A percentile compares a stretch with the other conserved stretches of the same genome.
phyloP scores from a whole-genome alignment of 345 rosid species.

The Triadica sebifera region DNA sequence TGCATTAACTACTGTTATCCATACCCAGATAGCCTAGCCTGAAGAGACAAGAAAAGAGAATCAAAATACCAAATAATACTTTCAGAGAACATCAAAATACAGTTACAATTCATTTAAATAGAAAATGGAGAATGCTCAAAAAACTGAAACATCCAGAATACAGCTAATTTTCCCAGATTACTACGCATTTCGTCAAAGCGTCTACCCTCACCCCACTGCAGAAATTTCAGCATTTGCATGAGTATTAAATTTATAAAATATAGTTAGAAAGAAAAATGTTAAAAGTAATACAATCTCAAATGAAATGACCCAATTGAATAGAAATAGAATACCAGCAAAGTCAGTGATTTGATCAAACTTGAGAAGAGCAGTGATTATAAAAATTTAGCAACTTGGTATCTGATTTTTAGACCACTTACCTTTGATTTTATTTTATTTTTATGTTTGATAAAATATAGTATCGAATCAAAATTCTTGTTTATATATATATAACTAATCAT shows the following conservation, averaged over 20 bases:
- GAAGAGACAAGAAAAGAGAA: slow-evolving; percentile 8
- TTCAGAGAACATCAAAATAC: neutral
- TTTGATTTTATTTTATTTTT: too few relatives aligned
- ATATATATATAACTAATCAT: too few relatives aligned
- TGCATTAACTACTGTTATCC: slow-evolving; percentile 89
- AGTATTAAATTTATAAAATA: too few relatives aligned
- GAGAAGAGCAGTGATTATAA: slow-evolving; percentile 73
- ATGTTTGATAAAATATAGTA: too few relatives aligned
- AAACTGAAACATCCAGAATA: slow-evolving; percentile 91
- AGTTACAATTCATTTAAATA: neutral
- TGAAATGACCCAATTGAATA: too few relatives aligned
- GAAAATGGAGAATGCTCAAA: slow-evolving; percentile 9
- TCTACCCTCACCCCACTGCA: slow-evolving; percentile 94
- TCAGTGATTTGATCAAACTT: slow-evolving; percentile 90
- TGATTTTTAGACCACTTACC: too few relatives aligned
- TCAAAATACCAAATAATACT: neutral
- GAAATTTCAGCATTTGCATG: too few relatives aligned
- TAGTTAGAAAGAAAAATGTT: too few relatives aligned
- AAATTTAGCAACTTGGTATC: slow-evolving; percentile 73
- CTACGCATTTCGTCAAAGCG: slow-evolving; percentile 83
- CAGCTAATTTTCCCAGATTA: slow-evolving; percentile 62
- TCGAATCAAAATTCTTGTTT: too few relatives aligned
- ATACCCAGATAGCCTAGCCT: slow-evolving; percentile 98
- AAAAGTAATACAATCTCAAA: too few relatives aligned
- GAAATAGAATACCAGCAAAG: slow-evolving; percentile 93